Evolutionary conservation across 352 stramenopile species (phyloP).

Genomic region (Elongisporangium anandrum): DNA sequence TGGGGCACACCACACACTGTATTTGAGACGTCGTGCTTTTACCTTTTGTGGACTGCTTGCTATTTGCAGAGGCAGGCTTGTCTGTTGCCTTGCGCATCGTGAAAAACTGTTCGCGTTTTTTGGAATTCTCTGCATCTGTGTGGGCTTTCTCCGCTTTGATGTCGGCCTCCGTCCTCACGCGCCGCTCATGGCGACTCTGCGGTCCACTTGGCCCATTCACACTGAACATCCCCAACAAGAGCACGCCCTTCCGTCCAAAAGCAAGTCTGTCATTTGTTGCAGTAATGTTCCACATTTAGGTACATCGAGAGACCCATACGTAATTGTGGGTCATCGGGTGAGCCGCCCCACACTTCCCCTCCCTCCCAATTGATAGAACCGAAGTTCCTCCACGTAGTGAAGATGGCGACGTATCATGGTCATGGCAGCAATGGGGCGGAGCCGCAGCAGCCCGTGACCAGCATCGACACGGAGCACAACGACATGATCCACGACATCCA

Average conservation of each 20-base stretch:
- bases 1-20: background rate
- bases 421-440: background rate
- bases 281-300: background rate
- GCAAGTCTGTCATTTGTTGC: slow-evolving; percentile 4
- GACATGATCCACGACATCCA: slow-evolving; percentile 90
- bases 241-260: background rate
- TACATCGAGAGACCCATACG: background rate
- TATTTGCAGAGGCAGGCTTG: background rate
- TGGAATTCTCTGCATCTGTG: slow-evolving; percentile 19
- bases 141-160: slow-evolving; percentile 14
- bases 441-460: slow-evolving; percentile 40
- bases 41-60: background rate
- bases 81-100: background rate
- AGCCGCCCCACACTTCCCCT: background rate
- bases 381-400: background rate
- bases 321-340: slow-evolving; percentile 1
- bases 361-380: background rate
- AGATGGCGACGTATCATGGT: background rate
- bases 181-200: slow-evolving; percentile 49
- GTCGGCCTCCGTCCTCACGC: slow-evolving; percentile 22
- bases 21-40: background rate
- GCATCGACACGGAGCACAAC: slow-evolving; percentile 85
- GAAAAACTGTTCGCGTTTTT: slow-evolving; percentile 47
- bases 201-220: slow-evolving; percentile 75
- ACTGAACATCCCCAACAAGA: slow-evolving; percentile 45